A percentile compares a stretch with the other conserved stretches of the same genome.
Evolutionary conservation across 2,329 filamentous ascomycete genomes (phyloP).

Genomic region (Paecilomyces sp.): DNA sequence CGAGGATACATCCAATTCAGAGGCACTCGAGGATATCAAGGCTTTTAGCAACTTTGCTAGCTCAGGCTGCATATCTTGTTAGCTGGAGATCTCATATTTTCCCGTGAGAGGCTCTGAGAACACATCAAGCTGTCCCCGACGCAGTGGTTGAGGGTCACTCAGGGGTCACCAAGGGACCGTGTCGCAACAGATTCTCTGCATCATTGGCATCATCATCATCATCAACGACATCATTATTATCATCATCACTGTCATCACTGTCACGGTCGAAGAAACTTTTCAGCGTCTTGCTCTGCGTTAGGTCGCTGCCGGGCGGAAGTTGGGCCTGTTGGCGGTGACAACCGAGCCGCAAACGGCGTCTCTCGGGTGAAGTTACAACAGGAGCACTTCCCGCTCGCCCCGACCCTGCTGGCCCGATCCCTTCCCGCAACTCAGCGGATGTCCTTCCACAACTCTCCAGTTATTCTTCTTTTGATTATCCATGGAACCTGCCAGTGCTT

Average conservation of each 20-base stretch:
- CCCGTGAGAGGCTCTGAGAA: not conserved
- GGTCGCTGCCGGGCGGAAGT: not conserved
- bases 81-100: not conserved
- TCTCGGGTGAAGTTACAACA: not conserved
- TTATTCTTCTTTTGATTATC: not conserved
- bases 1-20: not conserved
- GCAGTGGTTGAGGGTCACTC: not conserved
- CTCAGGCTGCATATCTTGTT: not conserved
- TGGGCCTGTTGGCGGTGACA: not conserved
- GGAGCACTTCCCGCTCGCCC: not conserved
- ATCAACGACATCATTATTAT: not conserved
- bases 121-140: not conserved
- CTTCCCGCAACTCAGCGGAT: not conserved
- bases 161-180: not conserved
- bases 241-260: not conserved
- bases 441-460: not conserved
- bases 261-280: not conserved
- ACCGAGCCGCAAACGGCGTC: not conserved
- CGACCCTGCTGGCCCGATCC: not conserved
- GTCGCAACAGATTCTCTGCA: not conserved
- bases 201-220: not conserved
- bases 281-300: not conserved
- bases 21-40: not conserved
- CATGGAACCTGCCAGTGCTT: conserved; percentile 5
- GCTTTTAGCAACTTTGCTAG: not conserved